Base-by-base conservation (phyloP, 805 yeast genomes). In the Priceomyces medius region DNA sequence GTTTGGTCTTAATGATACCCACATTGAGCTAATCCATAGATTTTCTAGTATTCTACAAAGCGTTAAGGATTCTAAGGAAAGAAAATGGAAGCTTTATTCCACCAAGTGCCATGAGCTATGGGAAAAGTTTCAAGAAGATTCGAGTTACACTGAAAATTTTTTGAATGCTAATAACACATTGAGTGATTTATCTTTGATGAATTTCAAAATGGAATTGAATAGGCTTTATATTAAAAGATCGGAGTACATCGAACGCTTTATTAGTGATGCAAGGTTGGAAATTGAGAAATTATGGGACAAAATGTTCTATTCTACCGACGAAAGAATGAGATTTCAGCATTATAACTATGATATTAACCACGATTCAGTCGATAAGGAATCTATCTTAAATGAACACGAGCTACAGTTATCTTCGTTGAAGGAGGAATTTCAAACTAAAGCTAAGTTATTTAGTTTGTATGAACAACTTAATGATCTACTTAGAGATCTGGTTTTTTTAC, bases 221-320 rank as follows among this genome's bases (percentile, higher is more conserved):
- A 71, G 85, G 41, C 68, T 90, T 20, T 73, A 76, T 35, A 62
- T 68, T 20, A 77, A 80, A 59, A 80, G 91, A 50, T 74, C 80
- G 20, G 73, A 78, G 42, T 76, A 77, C 48, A 78, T 90, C 16
- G 82, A 85, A 38, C 77, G 78, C 16, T 82, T 90, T 45, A 84
- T 90, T 9, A 54, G 66, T 4, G 85, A 80, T 35, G 70, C 85
- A 2, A 72, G 91, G 58, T 52, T 55, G 2, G 77, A 78, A 42
- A 83, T 90, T 8, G 72, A 70, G 31, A 74, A 68, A 3, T 63
- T 77, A 8, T 89, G 96, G 90, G 66, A 73, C 26, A 60, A 69
- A 7, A 61, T 90, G 50, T 80, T 75, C 58, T 83, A 75, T 46
- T 72, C 84, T 1, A 73, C 70, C 1, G 71, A 66, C 1, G 80